phyloP scores from a whole-genome alignment of 2,329 filamentous ascomycete species.

The Aspergillus amoenus region DNA sequence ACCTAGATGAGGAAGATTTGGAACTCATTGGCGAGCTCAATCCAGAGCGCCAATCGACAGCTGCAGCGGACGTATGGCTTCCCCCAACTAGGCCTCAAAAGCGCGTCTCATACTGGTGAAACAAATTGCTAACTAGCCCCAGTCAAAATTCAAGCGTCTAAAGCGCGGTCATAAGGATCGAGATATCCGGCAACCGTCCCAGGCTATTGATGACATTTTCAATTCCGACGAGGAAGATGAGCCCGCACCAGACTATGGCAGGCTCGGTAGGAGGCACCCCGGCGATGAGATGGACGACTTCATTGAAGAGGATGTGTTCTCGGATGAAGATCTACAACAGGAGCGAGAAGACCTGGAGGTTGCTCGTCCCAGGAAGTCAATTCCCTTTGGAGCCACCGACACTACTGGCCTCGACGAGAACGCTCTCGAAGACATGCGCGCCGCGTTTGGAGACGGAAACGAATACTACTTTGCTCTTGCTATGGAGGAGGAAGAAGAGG shows the following conservation, averaged over 20 bases:
- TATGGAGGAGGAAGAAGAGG: conserved; percentile 78
- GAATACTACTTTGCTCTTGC: conserved; percentile 95
- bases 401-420: conserved; percentile 86
- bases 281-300: conserved; percentile 90
- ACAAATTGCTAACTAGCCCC: conserved; percentile 12
- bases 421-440: conserved; percentile 91
- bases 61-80: conserved; percentile 65
- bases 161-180: conserved; percentile 83
- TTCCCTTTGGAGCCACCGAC: conserved; percentile 69
- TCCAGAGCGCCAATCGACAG: conserved; percentile 66
- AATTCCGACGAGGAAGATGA: conserved; percentile 87
- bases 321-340: conserved; percentile 74
- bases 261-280: conserved; percentile 54
- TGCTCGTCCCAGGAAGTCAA: conserved; percentile 71
- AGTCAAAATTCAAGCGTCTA: conserved; percentile 94
- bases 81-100: not conserved
- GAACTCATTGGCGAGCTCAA: conserved; percentile 87
- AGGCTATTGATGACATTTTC: conserved; percentile 88
- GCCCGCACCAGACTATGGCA: conserved; percentile 49
- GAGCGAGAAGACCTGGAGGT: conserved; percentile 86
- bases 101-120: not conserved
- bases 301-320: conserved; percentile 93
- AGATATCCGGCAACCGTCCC: conserved; percentile 55
- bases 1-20: conserved; percentile 90
- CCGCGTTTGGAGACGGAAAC: conserved; percentile 91